Evolutionary conservation across 371 early-diverging fungal genomes (phyloP), one percentile per base, ranked within the genome.

Genomic region (Rhizopus stolonifer): DNA sequence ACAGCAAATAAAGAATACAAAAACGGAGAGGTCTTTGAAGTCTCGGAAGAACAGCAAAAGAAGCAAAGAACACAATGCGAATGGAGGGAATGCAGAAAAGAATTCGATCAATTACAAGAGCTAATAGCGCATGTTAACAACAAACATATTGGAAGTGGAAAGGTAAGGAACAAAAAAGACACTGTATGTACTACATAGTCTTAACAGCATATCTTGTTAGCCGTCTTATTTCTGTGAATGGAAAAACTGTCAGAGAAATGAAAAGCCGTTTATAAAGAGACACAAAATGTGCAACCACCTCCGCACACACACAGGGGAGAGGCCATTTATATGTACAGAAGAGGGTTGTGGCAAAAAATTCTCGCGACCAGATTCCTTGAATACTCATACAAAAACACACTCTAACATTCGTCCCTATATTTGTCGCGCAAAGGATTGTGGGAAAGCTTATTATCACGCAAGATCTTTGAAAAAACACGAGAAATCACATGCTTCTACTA

Each of bases 271-370:
- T 65, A 80, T 88, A 19, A 92, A 94, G 62, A 75, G 95, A 8
- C 95, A 94, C 72, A 91, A 91, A 68, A 89, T 93, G 81, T 86
- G 82, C 46, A 91, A 93, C 56, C 95, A 95, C 60, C 60, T 89
- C 61, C 87, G 95, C 11, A 90, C 90, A 21, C 95, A 95, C 64
- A 90, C 91, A 23, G 91, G 92, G 8, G 89, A 89, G 64, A 72
- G 85, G 19, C 90, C 90, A 3, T 90, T 87, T 64, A 56, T 64
- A 11, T 77, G 73, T 26, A 46, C 54, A 9, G 62, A 50, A 47
- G 38, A 70, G 65, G 85, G 75, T 7, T 93, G 93, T 65, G 87
- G 80, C 14, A 95, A 95, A 58, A 79, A 80, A 33, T 94, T 94
- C 55, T 87, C 91, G 4, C 74, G 95, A 22, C 92, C 89, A 31